Conservation (phyloP, 345 rosid species). For the Eucalyptus albens region DNA sequence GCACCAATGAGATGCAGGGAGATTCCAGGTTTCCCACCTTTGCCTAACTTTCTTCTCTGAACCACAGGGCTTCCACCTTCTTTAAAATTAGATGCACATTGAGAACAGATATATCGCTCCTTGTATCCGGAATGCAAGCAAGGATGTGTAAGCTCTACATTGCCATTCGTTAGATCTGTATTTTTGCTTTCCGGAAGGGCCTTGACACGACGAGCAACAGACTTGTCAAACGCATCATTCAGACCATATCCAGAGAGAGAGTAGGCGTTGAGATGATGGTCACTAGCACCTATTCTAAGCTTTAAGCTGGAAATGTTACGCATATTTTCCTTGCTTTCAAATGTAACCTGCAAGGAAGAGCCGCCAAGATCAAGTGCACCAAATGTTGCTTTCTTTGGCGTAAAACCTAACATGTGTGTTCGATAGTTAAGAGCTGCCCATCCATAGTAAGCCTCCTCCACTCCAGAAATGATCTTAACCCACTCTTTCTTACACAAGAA, state of each 20-base stretch:
- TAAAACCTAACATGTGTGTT: conserved; percentile 48
- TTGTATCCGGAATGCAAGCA: conserved; percentile 83
- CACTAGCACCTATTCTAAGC: conserved; percentile 69
- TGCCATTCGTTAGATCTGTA: conserved; percentile 34
- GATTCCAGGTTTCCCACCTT: conserved; percentile 52
- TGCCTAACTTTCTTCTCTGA: conserved; percentile 18
- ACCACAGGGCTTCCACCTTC: conserved; percentile 28
- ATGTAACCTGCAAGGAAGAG: conserved; percentile 96
- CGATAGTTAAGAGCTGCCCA: conserved; percentile 94
- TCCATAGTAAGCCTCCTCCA: conserved; percentile 93
- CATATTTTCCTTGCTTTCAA: conserved; percentile 56
- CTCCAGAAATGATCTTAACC: conserved; percentile 81
- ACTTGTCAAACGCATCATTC: conserved; percentile 94
- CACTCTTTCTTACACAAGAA: conserved; percentile 66
- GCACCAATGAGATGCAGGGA: conserved; percentile 65
- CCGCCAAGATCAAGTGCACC: conserved; percentile 99
- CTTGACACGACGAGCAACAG: conserved; percentile 55
- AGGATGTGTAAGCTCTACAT: conserved; percentile 74
- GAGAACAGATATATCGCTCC: conserved; percentile 60
- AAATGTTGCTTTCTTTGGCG: conserved; percentile 67
- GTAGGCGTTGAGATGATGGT: conserved; percentile 87
- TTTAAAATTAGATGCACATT: conserved; percentile 38
- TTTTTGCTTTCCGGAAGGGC: conserved; percentile 22
- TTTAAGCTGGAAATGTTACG: conserved; percentile 49
- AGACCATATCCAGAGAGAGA: conserved; percentile 97